phyloP scores from a whole-genome alignment of 768 basidiomycete genomes.

The Saitozyma podzolica region DNA sequence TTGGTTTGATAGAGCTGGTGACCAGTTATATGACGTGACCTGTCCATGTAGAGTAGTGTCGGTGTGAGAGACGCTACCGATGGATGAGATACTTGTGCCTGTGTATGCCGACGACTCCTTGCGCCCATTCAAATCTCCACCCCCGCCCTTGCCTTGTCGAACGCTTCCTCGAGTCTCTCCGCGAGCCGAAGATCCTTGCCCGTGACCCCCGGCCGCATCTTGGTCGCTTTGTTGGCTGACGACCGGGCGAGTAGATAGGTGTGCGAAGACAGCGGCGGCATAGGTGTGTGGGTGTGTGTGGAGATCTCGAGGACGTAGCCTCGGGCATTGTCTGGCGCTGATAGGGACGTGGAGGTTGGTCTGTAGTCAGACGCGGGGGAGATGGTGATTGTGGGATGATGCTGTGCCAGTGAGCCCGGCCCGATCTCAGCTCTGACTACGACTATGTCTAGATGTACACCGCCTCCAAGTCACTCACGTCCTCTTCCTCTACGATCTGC shows the following conservation, averaged over 20 bases:
- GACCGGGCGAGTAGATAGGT: background rate
- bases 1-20: no score
- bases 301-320: conserved; percentile 34
- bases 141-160: no score
- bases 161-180: conserved; percentile 21
- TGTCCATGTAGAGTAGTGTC: no score
- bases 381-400: conserved; percentile 39
- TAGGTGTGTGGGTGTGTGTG: conserved; percentile 42
- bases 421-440: background rate
- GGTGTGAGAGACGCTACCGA: no score
- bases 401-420: conserved; percentile 15
- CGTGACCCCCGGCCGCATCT: conserved; percentile 38
- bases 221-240: background rate
- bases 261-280: conserved; percentile 15
- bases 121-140: no score
- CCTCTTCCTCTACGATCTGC: conserved; percentile 22
- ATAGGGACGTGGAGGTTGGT: background rate
- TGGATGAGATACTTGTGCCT: no score
- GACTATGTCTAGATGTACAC: no score
- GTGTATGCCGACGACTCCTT: no score
- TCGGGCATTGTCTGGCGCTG: background rate
- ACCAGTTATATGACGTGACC: no score
- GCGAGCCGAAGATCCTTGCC: conserved; percentile 37
- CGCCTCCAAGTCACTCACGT: no score
- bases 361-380: conserved; percentile 30